Conservation (phyloP, 2,329 filamentous ascomycete genomes). For the Neonectria sp. region DNA sequence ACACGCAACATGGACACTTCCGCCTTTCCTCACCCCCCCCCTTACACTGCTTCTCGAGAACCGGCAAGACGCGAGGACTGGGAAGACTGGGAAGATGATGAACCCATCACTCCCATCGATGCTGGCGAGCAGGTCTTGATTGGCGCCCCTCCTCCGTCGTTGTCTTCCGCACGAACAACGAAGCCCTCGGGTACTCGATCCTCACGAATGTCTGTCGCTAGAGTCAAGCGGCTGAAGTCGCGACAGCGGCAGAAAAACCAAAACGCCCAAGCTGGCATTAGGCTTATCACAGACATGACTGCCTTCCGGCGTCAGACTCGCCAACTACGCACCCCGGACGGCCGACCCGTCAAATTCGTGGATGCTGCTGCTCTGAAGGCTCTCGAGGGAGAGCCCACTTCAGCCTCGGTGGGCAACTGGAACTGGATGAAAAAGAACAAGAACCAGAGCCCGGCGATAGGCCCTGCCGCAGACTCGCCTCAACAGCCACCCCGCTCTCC, state of each 20-base stretch:
- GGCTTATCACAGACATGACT: constrained; percentile 78
- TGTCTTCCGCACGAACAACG: constrained; percentile 32
- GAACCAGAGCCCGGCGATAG: constrained; percentile 46
- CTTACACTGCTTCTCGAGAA: constrained; percentile 32
- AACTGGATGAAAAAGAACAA: constrained; percentile 67
- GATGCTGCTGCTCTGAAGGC: constrained; percentile 73
- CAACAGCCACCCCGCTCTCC: constrained; percentile 47
- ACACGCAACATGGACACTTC: constrained; percentile 35
- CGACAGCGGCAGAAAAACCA: constrained; percentile 73
- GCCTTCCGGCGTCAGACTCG: constrained; percentile 61
- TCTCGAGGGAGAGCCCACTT: constrained; percentile 69
- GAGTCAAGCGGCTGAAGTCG: constrained; percentile 67
- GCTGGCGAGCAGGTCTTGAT: constrained; percentile 55
- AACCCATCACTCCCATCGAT: constrained; percentile 58
- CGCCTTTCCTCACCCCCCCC: constrained; percentile 30
- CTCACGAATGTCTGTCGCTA: constrained; percentile 57
- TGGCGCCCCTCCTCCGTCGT: constrained; percentile 36
- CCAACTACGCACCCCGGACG: constrained; percentile 49
- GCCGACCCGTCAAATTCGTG: constrained; percentile 64
- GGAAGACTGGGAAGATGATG: constrained; percentile 70
- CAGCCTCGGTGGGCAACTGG: constrained; percentile 70
- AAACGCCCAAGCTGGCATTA: constrained; percentile 75
- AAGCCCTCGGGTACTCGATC: constrained; percentile 42
- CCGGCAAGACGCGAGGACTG: constrained; percentile 58
- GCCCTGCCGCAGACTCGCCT: constrained; percentile 46